Evolutionary conservation across 75 land plant species (phyloP).

Genomic region (Sequoiadendron giganteum): DNA sequence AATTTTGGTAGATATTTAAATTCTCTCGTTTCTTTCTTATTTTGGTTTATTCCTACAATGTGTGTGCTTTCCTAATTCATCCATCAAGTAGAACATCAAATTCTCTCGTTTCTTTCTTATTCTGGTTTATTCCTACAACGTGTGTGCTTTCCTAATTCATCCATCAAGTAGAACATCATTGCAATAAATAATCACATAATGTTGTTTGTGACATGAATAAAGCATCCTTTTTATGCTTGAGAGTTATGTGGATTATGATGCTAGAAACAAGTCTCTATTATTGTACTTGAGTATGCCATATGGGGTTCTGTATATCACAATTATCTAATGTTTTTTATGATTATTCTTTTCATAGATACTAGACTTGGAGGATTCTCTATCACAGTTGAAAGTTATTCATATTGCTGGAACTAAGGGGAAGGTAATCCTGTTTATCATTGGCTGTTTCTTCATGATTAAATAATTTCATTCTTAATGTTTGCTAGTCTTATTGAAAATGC

Average conservation of each 20-base stretch:
- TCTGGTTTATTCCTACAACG: no score
- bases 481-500: neutral
- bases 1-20: no score
- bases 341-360: constrained; percentile 45
- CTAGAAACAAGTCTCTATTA: neutral
- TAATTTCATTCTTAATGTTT: neutral
- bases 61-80: no score
- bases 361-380: constrained; percentile 66
- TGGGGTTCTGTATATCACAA: neutral
- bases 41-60: no score
- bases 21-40: no score
- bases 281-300: neutral
- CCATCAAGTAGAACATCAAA: no score
- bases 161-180: no score
- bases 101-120: no score
- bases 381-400: constrained; percentile 75
- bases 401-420: constrained; percentile 98
- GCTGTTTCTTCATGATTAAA: neutral
- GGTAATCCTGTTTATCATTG: constrained; percentile 33
- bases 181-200: no score
- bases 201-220: no score
- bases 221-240: no score
- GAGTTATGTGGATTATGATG: neutral
- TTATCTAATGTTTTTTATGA: neutral
- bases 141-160: no score